A percentile compares a stretch with the other conserved stretches of the same genome.
phyloP scores from a whole-genome alignment of 352 stramenopile species.

The Globisporangium carolinianum region DNA sequence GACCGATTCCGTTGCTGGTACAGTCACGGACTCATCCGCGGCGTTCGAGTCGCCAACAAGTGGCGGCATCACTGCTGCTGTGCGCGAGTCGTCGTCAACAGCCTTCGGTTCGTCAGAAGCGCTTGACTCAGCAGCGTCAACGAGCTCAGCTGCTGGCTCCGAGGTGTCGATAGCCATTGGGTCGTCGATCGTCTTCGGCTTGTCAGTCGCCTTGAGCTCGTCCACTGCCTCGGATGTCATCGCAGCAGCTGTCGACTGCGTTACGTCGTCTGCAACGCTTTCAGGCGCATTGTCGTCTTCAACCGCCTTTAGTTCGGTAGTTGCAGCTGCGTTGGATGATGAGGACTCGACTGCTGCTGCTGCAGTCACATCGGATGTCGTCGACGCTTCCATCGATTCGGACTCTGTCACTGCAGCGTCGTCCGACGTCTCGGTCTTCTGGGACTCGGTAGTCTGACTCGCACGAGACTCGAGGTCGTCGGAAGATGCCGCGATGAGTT shows the following conservation, averaged over 20 bases:
- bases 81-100: background rate
- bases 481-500: constrained; percentile 8
- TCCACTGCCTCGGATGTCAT: too few species aligned
- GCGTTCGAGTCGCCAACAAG: background rate
- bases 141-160: constrained; percentile 5
- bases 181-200: background rate
- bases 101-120: constrained; percentile 1
- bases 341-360: background rate
- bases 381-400: background rate
- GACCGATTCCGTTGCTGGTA: constrained; percentile 1
- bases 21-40: constrained; percentile 6
- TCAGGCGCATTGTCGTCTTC: too few species aligned
- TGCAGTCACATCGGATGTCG: background rate
- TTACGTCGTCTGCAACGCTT: too few species aligned
- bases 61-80: too few species aligned
- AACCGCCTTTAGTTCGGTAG: background rate
- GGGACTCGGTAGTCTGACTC: too few species aligned
- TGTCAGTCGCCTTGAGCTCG: too few species aligned
- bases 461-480: background rate
- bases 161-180: background rate
- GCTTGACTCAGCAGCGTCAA: constrained; percentile 1
- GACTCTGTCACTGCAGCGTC: background rate
- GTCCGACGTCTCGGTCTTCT: background rate
- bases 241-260: too few species aligned
- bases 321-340: background rate